These are phyloP conservation scores for Phytophthora cactorum DNA, from an alignment of 352 stramenopile genomes.

Conservation along the genomic window DNA sequence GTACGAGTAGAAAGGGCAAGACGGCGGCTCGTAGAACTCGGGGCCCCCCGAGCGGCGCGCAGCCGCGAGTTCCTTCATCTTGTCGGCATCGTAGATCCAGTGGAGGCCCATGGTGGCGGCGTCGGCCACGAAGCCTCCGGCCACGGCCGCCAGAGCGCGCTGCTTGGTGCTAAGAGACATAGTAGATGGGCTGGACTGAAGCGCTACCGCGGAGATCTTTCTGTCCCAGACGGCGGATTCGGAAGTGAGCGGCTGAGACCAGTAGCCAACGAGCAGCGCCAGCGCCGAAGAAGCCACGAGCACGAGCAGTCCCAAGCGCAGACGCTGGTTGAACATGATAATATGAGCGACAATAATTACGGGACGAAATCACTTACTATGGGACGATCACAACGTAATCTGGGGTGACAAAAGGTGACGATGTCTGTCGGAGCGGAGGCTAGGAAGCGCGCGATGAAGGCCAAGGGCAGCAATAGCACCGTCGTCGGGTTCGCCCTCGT, in stretches of 20 bases:
- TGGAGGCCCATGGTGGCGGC: conserved; percentile 75
- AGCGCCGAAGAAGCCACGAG: conserved; percentile 5
- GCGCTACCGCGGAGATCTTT: neutral
- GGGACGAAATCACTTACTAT: conserved; percentile 2
- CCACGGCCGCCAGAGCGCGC: conserved; percentile 52
- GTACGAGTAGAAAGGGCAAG: conserved; percentile 73
- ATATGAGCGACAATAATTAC: neutral
- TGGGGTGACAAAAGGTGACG: no score
- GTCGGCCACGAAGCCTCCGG: conserved; percentile 65
- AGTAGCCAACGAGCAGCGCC: conserved; percentile 3
- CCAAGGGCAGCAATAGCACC: conserved; percentile 45
- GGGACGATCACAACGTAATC: conserved; percentile 6
- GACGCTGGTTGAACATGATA: conserved; percentile 9
- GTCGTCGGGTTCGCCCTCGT: conserved; percentile 55
- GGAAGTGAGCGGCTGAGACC: conserved; percentile 17
- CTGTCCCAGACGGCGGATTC: conserved; percentile 4
- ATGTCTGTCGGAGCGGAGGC: conserved; percentile 21
- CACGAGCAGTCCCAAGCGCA: neutral
- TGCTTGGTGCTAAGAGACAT: conserved; percentile 43
- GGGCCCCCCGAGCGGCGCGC: conserved; percentile 21
- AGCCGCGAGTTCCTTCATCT: conserved; percentile 47
- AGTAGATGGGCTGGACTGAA: neutral
- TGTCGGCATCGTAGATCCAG: conserved; percentile 75
- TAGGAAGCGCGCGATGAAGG: conserved; percentile 31
- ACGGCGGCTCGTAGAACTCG: conserved; percentile 67